A percentile compares a stretch with the other conserved stretches of the same genome.
These are phyloP conservation scores for Castanea mollissima DNA, from an alignment of 306 rosid genomes.

Conservation along the genomic window DNA sequence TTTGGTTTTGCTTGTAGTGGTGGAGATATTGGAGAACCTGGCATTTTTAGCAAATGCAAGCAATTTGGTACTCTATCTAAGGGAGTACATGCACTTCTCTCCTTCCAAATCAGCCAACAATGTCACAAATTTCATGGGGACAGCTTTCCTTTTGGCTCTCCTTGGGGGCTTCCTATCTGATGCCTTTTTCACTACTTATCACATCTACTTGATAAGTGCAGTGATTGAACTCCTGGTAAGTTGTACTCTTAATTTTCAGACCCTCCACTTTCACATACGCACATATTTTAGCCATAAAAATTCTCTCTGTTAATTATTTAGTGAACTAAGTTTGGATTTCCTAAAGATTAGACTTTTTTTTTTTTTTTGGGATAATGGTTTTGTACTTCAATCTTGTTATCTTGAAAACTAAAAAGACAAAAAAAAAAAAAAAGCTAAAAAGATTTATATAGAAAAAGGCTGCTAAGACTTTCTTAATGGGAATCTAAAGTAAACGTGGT, in stretches of 20 bases:
- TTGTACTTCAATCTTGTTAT: neutral
- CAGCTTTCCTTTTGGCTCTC: conserved; percentile 90
- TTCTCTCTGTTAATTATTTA: neutral
- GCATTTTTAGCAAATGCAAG: conserved; percentile 93
- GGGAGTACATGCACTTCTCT: conserved; percentile 68
- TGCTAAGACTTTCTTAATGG: conserved; percentile 7
- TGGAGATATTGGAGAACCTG: conserved; percentile 83
- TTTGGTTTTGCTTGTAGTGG: conserved; percentile 42
- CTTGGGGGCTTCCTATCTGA: conserved; percentile 94
- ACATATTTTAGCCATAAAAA: neutral
- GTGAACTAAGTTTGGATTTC: neutral
- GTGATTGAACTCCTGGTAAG: conserved; percentile 74
- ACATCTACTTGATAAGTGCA: conserved; percentile 81
- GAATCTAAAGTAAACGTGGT: conserved; percentile 33
- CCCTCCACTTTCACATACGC: neutral
- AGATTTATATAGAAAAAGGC: neutral
- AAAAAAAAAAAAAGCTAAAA: neutral
- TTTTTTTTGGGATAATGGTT: neutral
- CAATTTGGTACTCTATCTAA: conserved; percentile 75
- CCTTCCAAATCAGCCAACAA: conserved; percentile 80
- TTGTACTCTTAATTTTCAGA: neutral
- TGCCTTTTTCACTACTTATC: conserved; percentile 78
- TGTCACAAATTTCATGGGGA: conserved; percentile 97
- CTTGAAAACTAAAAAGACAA: neutral
- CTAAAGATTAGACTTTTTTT: neutral